A percentile compares a stretch with the other conserved stretches of the same genome.
These are phyloP conservation scores for Boletellus dicymbophilus DNA, from an alignment of 1,284 basidiomycete species.

Conservation along the genomic window DNA sequence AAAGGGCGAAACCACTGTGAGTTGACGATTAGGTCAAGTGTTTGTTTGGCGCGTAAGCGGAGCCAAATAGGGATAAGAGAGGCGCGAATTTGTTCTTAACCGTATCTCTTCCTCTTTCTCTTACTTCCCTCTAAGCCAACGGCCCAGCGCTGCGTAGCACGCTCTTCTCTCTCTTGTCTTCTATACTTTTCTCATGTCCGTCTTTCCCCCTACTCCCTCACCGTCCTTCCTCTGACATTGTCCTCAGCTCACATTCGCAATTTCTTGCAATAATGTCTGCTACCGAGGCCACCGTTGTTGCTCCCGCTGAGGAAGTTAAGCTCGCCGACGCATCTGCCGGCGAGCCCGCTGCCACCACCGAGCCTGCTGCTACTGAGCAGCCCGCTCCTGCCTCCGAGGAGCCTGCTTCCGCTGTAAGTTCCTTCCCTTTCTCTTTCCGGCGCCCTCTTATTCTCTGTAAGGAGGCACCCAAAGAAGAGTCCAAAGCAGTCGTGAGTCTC, in stretches of 20 bases:
- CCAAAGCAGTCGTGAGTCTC: conserved; percentile 42
- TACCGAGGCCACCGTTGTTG: conserved; percentile 53
- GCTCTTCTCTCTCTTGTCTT: conserved; percentile 51
- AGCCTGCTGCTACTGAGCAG: conserved; percentile 36
- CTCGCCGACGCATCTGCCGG: conserved; percentile 43
- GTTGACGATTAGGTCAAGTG: conserved; percentile 32
- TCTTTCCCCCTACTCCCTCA: conserved; percentile 17
- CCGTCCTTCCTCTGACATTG: conserved; percentile 13
- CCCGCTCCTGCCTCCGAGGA: conserved; percentile 34
- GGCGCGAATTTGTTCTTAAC: conserved; percentile 36
- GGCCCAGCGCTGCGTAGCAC: conserved; percentile 54
- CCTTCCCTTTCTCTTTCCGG: conserved; percentile 2
- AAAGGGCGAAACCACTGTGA: background rate
- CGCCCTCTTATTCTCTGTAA: conserved; percentile 19
- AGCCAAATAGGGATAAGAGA: conserved; percentile 56
- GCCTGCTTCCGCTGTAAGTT: conserved; percentile 25
- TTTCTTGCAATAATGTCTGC: conserved; percentile 79
- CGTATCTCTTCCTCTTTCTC: conserved; percentile 53
- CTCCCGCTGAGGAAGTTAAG: conserved; percentile 55
- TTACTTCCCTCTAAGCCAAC: conserved; percentile 42
- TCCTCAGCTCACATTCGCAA: conserved; percentile 50
- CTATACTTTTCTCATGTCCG: conserved; percentile 47
- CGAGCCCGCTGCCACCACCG: conserved; percentile 38
- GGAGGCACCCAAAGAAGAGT: conserved; percentile 54
- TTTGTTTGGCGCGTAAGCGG: conserved; percentile 43